Evolutionary conservation across 2,329 filamentous ascomycete species (phyloP).

Genomic region (Fusarium staphyleae): DNA sequence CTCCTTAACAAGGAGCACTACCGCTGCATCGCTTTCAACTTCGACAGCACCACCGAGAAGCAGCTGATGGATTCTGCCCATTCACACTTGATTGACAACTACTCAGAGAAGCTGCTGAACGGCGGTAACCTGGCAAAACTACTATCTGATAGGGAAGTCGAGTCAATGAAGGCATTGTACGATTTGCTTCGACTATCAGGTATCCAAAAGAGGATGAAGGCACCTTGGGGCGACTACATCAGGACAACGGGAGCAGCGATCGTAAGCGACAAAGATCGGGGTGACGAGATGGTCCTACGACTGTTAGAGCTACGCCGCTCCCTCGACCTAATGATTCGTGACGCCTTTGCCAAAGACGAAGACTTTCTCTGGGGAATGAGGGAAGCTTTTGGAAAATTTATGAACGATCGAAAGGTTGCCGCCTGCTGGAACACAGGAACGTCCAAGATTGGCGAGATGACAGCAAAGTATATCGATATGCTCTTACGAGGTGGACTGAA

Average conservation of each 20-base stretch:
- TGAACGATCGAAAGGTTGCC: constrained; percentile 83
- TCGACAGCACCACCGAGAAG: constrained; percentile 84
- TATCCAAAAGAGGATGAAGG: constrained; percentile 73
- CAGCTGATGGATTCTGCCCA: constrained; percentile 78
- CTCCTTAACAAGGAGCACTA: constrained; percentile 76
- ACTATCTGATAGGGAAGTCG: constrained; percentile 72
- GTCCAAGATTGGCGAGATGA: constrained; percentile 97
- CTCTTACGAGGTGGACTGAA: constrained; percentile 88
- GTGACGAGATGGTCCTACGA: constrained; percentile 85
- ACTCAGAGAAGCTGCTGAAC: constrained; percentile 71
- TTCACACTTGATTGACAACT: constrained; percentile 71
- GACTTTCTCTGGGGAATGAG: constrained; percentile 79
- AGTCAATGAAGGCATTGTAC: constrained; percentile 79
- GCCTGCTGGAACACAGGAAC: constrained; percentile 81
- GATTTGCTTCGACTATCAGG: constrained; percentile 74
- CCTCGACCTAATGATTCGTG: constrained; percentile 77
- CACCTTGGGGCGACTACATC: constrained; percentile 82
- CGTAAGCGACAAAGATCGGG: constrained; percentile 78
- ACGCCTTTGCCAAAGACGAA: constrained; percentile 80
- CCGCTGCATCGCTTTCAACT: constrained; percentile 79
- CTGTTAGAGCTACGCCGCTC: constrained; percentile 81
- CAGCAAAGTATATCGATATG: constrained; percentile 94
- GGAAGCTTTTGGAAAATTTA: constrained; percentile 86
- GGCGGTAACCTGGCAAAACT: constrained; percentile 73
- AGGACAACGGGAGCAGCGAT: constrained; percentile 76